A percentile compares a stretch with the other conserved stretches of the same genome.
These are phyloP conservation scores for Vanrija sp. DNA, from an alignment of 1,284 basidiomycete species.

Conservation along the genomic window DNA sequence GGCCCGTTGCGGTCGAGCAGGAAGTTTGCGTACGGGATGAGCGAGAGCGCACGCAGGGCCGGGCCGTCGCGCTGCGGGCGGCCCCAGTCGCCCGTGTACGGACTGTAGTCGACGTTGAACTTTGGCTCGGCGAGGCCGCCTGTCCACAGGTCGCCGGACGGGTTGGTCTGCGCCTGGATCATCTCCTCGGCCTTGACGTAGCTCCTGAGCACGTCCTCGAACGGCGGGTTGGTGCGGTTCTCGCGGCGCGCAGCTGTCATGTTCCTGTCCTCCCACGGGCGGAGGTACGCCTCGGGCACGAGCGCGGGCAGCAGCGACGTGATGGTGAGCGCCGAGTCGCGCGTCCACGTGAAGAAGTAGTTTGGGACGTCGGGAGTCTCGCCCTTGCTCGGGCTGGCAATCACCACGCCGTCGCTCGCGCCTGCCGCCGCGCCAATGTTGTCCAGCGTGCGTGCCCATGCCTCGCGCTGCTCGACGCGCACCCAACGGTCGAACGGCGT, in stretches of 20 bases:
- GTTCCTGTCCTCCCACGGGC: constrained; percentile 18
- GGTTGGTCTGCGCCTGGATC: constrained; percentile 49
- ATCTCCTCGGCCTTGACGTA: constrained; percentile 41
- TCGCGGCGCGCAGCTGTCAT: neutral
- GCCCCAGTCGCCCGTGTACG: constrained; percentile 50
- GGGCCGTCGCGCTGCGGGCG: constrained; percentile 54
- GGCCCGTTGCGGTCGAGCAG: constrained; percentile 44
- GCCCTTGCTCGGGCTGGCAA: constrained; percentile 47
- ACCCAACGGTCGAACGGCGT: constrained; percentile 3
- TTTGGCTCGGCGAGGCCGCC: constrained; percentile 57
- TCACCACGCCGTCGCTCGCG: constrained; percentile 46
- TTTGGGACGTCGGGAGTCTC: constrained; percentile 42
- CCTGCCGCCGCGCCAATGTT: constrained; percentile 45
- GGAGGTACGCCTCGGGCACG: constrained; percentile 21
- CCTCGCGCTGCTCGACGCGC: constrained; percentile 13
- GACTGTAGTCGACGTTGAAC: constrained; percentile 49
- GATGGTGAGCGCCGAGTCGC: constrained; percentile 49
- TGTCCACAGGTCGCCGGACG: constrained; percentile 48
- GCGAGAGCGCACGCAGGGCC: constrained; percentile 49
- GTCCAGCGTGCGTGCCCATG: constrained; percentile 25
- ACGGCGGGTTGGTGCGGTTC: constrained; percentile 3
- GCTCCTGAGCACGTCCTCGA: constrained; percentile 31
- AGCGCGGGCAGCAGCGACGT: constrained; percentile 35
- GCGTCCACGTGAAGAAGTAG: constrained; percentile 54
- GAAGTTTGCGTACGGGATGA: constrained; percentile 50